Evolutionary conservation across 805 yeast species (phyloP), one percentile per base, ranked within the genome.

Genomic region (Wickerhamiella azymoides): DNA sequence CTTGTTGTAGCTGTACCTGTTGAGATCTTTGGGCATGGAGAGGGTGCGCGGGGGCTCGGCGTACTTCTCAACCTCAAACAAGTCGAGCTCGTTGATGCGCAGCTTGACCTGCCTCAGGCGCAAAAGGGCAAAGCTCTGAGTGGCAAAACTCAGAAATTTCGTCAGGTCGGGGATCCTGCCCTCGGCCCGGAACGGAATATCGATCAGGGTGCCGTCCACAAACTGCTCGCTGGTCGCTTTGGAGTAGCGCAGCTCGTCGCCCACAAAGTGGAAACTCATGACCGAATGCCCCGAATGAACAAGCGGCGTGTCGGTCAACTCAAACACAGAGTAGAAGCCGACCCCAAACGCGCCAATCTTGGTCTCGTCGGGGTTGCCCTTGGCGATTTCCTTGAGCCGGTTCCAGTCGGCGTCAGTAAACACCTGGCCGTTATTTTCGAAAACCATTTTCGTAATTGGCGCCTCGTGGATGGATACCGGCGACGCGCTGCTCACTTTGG

Each of bases 231-330:
- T 40, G 9, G 52, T 50, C 8, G 56, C 49, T 26, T 57, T 50
- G 33, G 61, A 45, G 49, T 59, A 65, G 25, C 59, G 57, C 32
- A 65, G 52, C 46, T 65, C 69, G 35, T 65, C 69, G 2, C 64
- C 68, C 8, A 51, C 52, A 46, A 62, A 65, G 39, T 57, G 57
- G 49, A 65, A 65, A 6, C 57, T 50, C 67, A 66, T 64, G 32
- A 62, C 59, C 8, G 56, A 49, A 14, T 47, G 39, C 3, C 70
- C 70, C 2, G 69, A 64, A 30, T 63, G 85, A 21, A 82, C 74
- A 55, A 79, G 60, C 2, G 93, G 89, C 57, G 80, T 85, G 55
- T 82, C 86, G 50, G 82, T 80, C 75, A 82, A 76, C 56, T 83
- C 89, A 35, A 81, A 88, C 36, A 82, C 75, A 2, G 81, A 73